Conservation (phyloP, 2,329 filamentous ascomycete species). For the Claviceps cyperi region DNA sequence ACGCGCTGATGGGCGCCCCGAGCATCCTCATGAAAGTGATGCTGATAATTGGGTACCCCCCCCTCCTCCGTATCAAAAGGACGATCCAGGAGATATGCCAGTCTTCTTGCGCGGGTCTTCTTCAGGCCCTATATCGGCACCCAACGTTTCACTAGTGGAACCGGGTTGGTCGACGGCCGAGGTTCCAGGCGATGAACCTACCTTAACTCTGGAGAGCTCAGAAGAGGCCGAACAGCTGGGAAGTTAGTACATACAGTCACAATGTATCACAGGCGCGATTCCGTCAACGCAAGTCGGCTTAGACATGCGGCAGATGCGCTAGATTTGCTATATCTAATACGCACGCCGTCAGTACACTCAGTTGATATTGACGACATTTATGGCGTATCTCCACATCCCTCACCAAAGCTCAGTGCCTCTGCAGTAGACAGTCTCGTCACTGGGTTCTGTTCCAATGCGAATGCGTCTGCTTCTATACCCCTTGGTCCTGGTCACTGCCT, state of each 20-base stretch:
- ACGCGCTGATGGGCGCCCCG: slow-evolving; percentile 52
- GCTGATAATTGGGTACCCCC: slow-evolving; percentile 82
- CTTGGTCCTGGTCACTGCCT: neutral
- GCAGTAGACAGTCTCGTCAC: neutral
- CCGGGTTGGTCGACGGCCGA: neutral
- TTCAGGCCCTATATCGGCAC: slow-evolving; percentile 21
- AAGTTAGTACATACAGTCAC: slow-evolving; percentile 10
- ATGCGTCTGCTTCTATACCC: neutral
- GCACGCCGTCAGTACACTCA: slow-evolving; percentile 15
- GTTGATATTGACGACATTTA: slow-evolving; percentile 24
- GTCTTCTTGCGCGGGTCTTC: slow-evolving; percentile 38
- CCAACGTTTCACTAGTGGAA: slow-evolving; percentile 13
- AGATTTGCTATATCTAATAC: slow-evolving; percentile 17
- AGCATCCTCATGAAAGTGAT: slow-evolving; percentile 74
- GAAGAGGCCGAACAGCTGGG: slow-evolving; percentile 2
- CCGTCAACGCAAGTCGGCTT: neutral
- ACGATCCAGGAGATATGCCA: slow-evolving; percentile 42
- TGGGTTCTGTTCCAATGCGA: neutral
- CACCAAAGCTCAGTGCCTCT: slow-evolving; percentile 16
- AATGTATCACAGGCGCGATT: slow-evolving; percentile 15
- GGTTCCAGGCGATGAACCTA: neutral
- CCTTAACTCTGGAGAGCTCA: neutral
- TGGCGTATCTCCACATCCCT: slow-evolving; percentile 31
- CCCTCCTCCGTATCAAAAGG: slow-evolving; percentile 63
- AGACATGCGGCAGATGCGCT: slow-evolving; percentile 10